These are phyloP conservation scores for Solanum dulcamara DNA, from an alignment of 257 asterid species.

Conservation along the genomic window DNA sequence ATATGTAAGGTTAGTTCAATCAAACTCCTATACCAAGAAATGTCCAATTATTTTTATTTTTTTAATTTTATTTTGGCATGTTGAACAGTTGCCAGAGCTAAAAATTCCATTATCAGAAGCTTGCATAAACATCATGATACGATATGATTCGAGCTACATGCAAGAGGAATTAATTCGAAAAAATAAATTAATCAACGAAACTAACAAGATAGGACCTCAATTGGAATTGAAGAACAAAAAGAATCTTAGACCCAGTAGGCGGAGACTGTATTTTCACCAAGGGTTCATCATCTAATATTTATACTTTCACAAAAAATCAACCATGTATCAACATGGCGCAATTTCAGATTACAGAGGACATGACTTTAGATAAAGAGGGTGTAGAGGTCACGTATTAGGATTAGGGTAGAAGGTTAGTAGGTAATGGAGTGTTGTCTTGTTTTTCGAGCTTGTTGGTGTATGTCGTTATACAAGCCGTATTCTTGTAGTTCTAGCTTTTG, in stretches of 20 bases:
- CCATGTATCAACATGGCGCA: too few relatives aligned
- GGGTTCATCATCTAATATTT: background rate
- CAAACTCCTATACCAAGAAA: background rate
- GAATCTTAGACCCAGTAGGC: background rate
- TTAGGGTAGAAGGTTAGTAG: too few relatives aligned
- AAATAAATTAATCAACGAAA: background rate
- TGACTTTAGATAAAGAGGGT: too few relatives aligned
- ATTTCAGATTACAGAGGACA: too few relatives aligned
- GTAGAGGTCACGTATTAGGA: too few relatives aligned
- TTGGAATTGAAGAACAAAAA: background rate
- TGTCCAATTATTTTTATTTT: background rate
- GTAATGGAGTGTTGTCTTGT: too few relatives aligned
- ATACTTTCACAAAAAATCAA: background rate
- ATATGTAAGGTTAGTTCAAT: slow-evolving; percentile 13
- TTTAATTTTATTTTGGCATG: background rate
- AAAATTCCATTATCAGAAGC: background rate
- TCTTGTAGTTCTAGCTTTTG: too few relatives aligned
- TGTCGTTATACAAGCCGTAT: too few relatives aligned
- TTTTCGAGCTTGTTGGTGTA: too few relatives aligned
- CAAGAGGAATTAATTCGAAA: background rate
- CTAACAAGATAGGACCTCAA: background rate
- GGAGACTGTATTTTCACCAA: background rate
- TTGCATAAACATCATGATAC: background rate
- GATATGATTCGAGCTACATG: background rate
- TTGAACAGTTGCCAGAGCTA: too few relatives aligned